Base-by-base conservation (phyloP, 2,329 filamentous ascomycete species). In the Talaromyces marneffei region DNA sequence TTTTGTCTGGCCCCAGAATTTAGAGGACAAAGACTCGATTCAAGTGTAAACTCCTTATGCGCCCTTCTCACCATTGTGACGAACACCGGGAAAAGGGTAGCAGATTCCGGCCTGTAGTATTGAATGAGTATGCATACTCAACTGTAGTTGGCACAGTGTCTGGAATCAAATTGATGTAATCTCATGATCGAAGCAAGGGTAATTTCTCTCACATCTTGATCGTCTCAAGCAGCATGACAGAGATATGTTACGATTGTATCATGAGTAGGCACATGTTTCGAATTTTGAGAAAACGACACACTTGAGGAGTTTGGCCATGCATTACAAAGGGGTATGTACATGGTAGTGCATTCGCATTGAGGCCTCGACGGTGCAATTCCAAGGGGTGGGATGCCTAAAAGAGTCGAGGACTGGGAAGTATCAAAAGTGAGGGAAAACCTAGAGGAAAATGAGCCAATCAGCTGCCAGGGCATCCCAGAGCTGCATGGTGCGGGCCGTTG, bases 401-500 rank as follows among this genome's bases (percentile, higher is more conserved):
- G 33, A 3, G 14, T 35, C 8, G 33, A 8, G 9, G 10, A 6
- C 5, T 35, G 10, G 33, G 2, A 35, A 35, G n/a, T n/a, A n/a
- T n/a, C n/a, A 35, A 12, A 35, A 35, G 33, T 10, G 33, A 7
- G n/a, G 40, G 10, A 20, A 6, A 16, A 14, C 31, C 50, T 4
- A 16, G 16, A 12, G 37, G 31, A 23, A 16, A 12, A 29, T 6
- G 23, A 25, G 37, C 62, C 62, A 63, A 63, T 61, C 44, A 61
- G 37, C 58, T 61, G 62, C 62, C 62, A 63, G 62, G 55, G 16
- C 62, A 63, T 52, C 59, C n/a, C 14, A 29, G 44, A n/a, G 23
- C 50, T 48, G 61, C 61, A 59, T 57, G 57, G 61, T 29, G 61
- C 61, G 58, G 60, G 37, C 60, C 60, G 60, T 55, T 59, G 60